A percentile compares a stretch with the other conserved stretches of the same genome.
These are phyloP conservation scores for Fusarium tanahbumbuense DNA, from an alignment of 2,329 filamentous ascomycete genomes.

Conservation along the genomic window DNA sequence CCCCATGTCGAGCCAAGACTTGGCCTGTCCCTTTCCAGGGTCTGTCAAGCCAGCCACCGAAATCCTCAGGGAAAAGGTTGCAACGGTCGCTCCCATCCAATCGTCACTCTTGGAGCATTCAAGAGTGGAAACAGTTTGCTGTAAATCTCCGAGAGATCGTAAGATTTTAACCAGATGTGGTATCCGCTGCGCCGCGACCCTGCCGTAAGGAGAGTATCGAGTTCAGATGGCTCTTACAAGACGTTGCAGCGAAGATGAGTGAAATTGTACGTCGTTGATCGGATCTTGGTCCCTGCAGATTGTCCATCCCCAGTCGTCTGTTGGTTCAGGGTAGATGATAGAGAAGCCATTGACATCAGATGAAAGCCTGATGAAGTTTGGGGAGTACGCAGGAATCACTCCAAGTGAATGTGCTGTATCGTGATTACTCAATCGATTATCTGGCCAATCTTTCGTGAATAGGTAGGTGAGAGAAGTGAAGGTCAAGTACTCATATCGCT, in stretches of 20 bases:
- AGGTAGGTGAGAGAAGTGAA: not conserved
- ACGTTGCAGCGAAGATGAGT: not conserved
- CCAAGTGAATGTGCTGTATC: not conserved
- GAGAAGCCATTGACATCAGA: not conserved
- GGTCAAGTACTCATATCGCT: not conserved
- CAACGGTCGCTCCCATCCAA: conserved; percentile 14
- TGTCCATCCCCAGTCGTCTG: not conserved
- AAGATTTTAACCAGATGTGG: not conserved
- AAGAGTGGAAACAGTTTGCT: not conserved
- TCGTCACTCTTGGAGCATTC: not conserved
- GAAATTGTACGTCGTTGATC: not conserved
- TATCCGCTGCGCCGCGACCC: conserved; percentile 20
- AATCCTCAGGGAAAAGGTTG: conserved; percentile 11
- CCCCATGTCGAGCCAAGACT: conserved; percentile 24
- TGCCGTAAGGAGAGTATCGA: not conserved
- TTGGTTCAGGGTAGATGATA: not conserved
- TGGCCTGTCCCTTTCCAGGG: conserved; percentile 22
- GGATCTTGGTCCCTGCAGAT: not conserved
- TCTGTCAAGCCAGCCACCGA: conserved; percentile 6
- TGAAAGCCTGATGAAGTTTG: not conserved
- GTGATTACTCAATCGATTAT: not conserved
- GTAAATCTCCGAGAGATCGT: conserved; percentile 23
- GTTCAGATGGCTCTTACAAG: not conserved
- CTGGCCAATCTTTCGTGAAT: not conserved
- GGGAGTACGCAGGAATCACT: fast-evolving